Percentiles rank a stretch among this genome's conserved stretches.
Evolutionary conservation across 2,329 filamentous ascomycete species (phyloP).

Genomic region (Xylariaceae sp.): DNA sequence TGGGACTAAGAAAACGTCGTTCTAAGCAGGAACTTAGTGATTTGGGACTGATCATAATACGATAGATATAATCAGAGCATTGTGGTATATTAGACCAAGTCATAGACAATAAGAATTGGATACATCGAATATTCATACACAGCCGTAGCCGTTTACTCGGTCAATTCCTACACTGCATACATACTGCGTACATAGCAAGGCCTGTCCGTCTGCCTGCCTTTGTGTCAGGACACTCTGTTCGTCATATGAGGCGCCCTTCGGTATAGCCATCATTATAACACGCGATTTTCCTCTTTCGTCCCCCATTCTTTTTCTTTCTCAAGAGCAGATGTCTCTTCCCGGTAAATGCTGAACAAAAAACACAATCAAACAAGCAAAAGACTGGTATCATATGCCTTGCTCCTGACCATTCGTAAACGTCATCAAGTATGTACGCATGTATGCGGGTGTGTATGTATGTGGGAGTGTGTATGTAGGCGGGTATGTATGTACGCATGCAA

Average conservation of each 20-base stretch:
- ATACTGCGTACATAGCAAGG: no score
- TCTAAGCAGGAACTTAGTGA: no score
- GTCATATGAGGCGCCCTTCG: not conserved
- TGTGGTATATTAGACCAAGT: no score
- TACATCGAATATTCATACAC: no score
- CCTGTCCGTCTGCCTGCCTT: not conserved
- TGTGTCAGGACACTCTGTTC: not conserved
- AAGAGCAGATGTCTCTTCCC: not conserved
- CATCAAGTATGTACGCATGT: slow-evolving; percentile 4
- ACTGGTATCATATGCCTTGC: slow-evolving; percentile 30
- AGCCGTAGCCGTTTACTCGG: no score
- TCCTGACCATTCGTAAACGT: slow-evolving; percentile 23
- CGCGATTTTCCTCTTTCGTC: not conserved
- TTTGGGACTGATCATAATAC: no score
- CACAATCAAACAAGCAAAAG: slow-evolving; percentile 1
- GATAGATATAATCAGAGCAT: no score
- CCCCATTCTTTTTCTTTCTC: not conserved
- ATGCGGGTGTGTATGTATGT: not conserved
- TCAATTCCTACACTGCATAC: no score
- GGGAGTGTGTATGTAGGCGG: no score
- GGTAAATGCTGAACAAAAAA: slow-evolving; percentile 12
- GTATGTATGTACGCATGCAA: no score
- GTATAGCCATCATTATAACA: not conserved
- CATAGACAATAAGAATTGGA: no score
- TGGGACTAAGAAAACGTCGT: no score